Base-by-base conservation (phyloP, 192 early-diverging fungal species). In the Diversispora eburnea region DNA sequence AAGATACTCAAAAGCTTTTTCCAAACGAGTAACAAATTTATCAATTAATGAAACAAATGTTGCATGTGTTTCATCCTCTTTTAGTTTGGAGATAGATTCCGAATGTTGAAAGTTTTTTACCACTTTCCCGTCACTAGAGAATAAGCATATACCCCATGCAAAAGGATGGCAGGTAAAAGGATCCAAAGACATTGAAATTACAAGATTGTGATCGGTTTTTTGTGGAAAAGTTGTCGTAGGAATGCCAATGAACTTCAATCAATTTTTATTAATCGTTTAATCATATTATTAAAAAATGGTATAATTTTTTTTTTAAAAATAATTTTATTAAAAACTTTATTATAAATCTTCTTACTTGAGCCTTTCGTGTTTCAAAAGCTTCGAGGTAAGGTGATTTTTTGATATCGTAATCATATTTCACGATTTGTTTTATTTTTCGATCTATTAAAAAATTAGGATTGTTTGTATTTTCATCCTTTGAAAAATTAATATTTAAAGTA, bases 131-230 rank as follows among this genome's bases (percentile, higher is more conserved):
- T 68, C 67, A 54, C 22, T 68, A 41, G 49, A 49, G 19, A 51
- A 64, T 39, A 74, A 47, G 5, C 61, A 52, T n/a, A 74, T 59
- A n/a, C 17, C 67, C 54, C 67, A 75, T 20, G 49, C 67, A 20
- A 75, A 75, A 19, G 65, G 62, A 54, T 25, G 46, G 4, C 13
- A 22, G 19, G 55, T 15, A 43, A 75, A 67, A 43, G 74, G 66
- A 72, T 68, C 65, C 20, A 51, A 47, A 19, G 65, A 75, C 15
- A 75, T 75, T n/a, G 67, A 19, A 48, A 75, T 71, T 48, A 75
- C 15, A 10, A 75, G 41, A 20, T 75, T 67, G 22, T 75, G 67
- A 46, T 57, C 58, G 9, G 70, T 72, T 51, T 5, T 33, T 61
- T 60, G 58, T 5, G 70, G 54, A 46, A 60, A 72, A 17, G 7